These are phyloP conservation scores for Calonectria honghensis DNA, from an alignment of 2,329 filamentous ascomycete genomes.

Conservation along the genomic window DNA sequence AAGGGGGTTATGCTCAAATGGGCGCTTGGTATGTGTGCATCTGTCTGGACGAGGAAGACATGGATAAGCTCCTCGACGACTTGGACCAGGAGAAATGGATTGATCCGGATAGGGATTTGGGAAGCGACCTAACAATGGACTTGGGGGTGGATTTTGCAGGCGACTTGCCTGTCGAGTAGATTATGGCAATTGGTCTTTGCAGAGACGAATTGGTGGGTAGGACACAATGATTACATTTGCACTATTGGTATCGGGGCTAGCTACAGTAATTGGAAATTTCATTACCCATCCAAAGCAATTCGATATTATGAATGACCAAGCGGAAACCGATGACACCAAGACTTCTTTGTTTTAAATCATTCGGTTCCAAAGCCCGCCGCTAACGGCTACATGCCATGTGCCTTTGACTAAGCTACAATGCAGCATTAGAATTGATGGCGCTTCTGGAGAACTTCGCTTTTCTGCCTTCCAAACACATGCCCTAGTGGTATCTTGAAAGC, in stretches of 20 bases:
- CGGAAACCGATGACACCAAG: background rate
- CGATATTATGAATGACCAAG: background rate
- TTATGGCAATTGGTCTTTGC: background rate
- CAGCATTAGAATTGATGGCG: background rate
- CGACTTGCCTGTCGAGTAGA: background rate
- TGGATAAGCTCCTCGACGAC: conserved; percentile 22
- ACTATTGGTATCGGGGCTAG: background rate
- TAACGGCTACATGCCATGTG: background rate
- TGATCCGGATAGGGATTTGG: background rate
- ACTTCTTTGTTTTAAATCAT: background rate
- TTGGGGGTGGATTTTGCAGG: background rate
- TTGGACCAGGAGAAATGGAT: conserved; percentile 34
- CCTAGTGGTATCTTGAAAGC: too few relatives aligned
- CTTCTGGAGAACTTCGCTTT: background rate
- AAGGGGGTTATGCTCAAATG: conserved; percentile 2
- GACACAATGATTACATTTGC: background rate
- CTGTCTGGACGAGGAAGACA: conserved; percentile 39
- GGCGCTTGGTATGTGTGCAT: conserved; percentile 44
- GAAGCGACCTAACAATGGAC: background rate
- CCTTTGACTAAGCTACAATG: background rate
- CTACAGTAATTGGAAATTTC: background rate
- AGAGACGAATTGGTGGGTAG: background rate
- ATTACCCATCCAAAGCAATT: background rate
- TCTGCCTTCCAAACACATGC: background rate
- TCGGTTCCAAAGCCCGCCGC: background rate